Base-by-base conservation (phyloP, 768 basidiomycete species). In the Kwoniella bestiolae region DNA sequence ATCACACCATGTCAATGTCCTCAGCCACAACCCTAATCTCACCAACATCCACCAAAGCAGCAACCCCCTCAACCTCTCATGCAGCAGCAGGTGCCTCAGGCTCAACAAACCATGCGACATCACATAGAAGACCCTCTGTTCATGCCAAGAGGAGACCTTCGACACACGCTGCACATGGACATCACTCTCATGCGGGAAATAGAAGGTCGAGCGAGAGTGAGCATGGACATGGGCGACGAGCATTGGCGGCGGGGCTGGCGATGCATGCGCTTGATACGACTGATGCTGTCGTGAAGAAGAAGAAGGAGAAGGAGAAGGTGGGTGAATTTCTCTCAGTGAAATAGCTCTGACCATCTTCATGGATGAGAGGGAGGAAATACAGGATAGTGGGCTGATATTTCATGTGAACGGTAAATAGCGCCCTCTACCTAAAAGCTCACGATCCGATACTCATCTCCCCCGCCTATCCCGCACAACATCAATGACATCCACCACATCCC, bases 401-500 rank as follows among this genome's bases (percentile, higher is more conserved):
- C n/a, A 11, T 44, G 44, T 23, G 16, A 35, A 1, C 41, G 28
- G 14, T 51, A 47, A 26, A 21, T 45, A 75, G 76, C 70, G 76
- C 41, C 74, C 74, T 5, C 28, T 60, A 18, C 46, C 67, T 3
- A 75, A 75, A 45, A 38, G 65, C 18, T 74, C 74, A 11, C 41
- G 65, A 46, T 78, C 76, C 14, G 74, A 75, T 55, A 73, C 76
- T 1, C 67, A 75, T 47, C 66, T 78, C 2, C 67, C 74, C 6
- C 60, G 65, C 8, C 49, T 78, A 52, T 75, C 76, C 1, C 66
- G 76, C 3, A 68, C 67, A 8, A 63, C 65, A 12, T 77, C 76
- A 1, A 61, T 67, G 23, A 65, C 68, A 6, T 73, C 74, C 34
- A 56, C 34, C 9, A 52, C 66, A 12, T 75, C 76, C 5, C 65